Conservation (phyloP, 2,329 filamentous ascomycete species). For the Colletotrichum sp. region DNA sequence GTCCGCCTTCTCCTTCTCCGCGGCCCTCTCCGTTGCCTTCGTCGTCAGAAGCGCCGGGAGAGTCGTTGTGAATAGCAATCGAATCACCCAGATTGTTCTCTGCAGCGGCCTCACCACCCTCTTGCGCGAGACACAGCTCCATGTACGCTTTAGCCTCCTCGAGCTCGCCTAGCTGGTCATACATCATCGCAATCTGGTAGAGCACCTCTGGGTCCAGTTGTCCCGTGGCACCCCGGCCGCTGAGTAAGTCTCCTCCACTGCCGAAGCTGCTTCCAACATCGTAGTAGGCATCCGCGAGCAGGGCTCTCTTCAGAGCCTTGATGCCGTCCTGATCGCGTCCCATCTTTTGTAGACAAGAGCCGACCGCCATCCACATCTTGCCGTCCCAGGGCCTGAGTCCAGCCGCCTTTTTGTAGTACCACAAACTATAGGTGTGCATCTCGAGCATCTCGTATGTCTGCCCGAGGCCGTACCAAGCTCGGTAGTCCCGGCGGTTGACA, state of each 20-base stretch:
- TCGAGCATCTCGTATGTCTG: constrained; percentile 98
- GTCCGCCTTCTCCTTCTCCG: constrained; percentile 28
- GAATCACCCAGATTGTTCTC: constrained; percentile 50
- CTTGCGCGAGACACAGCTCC: constrained; percentile 93
- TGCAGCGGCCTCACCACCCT: constrained; percentile 64
- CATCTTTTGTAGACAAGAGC: constrained; percentile 90
- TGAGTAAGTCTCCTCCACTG: constrained; percentile 49
- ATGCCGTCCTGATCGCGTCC: constrained; percentile 88
- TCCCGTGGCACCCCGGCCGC: constrained; percentile 54
- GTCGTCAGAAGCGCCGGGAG: constrained; percentile 41
- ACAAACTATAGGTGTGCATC: constrained; percentile 96
- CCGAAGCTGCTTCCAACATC: constrained; percentile 66
- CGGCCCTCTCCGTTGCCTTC: constrained; percentile 34
- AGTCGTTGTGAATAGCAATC: constrained; percentile 62
- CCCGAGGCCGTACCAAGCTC: constrained; percentile 96
- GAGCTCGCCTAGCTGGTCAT: constrained; percentile 79
- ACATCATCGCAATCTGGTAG: constrained; percentile 87
- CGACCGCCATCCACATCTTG: constrained; percentile 99
- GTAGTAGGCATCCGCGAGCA: constrained; percentile 88
- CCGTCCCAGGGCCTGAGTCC: constrained; percentile 94
- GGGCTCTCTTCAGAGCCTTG: constrained; percentile 89
- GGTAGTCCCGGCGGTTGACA: constrained; percentile 93
- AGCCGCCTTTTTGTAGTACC: constrained; percentile 97
- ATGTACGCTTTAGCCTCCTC: constrained; percentile 90
- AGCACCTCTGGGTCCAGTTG: constrained; percentile 90